Base-by-base conservation (phyloP, 208 protist species). In the Wallacemonas sp. region DNA sequence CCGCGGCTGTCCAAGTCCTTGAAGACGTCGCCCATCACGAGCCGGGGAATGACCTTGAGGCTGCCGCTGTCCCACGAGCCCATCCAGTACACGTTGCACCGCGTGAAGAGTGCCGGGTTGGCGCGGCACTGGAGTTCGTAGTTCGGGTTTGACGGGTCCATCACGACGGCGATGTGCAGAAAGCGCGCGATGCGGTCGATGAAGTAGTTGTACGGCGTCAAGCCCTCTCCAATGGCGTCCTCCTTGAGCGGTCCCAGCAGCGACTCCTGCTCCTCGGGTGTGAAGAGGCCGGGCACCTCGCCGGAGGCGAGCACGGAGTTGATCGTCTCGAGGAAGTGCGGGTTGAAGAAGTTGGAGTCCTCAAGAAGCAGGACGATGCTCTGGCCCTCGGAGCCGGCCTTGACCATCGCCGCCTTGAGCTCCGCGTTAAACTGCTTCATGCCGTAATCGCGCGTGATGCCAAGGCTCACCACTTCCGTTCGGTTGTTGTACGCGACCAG, bases 21-120 rank as follows among this genome's bases (percentile, higher is more conserved):
- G 72, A 87, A 94, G 29, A 96, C 82, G 65, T 93, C 80, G 39
- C 59, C 52, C 20, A 70, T 66, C 62, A 98, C 88, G 44, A 97
- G 74, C 28, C 86, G 80, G n/a, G 96, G 95, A 39, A 98, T 87
- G 25, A 88, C 67, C 74, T 92, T 91, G 54, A 98, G 86, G 65
- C 94, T 94, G 23, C 83, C 84, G 25, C 57, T 84, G 26, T 90
- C 75, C 97, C 98, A 99, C 18, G 78, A 75, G 1, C 96, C 97
- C 76, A 98, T 91, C 97, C 98, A 99, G 79, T 98, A 92, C 39
- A 99, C 95, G 55, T 89, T 92, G 81, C 97, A 98, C 29, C 87
- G 79, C 23, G 97, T 99, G 84, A 94, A 98, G 29, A 99, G 87
- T 14, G 98, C 97, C 3, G 98, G 98, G 79, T 99, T 99, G 32